phyloP scores from a whole-genome alignment of 805 yeast species.

The Naumovozyma dairenensis region DNA sequence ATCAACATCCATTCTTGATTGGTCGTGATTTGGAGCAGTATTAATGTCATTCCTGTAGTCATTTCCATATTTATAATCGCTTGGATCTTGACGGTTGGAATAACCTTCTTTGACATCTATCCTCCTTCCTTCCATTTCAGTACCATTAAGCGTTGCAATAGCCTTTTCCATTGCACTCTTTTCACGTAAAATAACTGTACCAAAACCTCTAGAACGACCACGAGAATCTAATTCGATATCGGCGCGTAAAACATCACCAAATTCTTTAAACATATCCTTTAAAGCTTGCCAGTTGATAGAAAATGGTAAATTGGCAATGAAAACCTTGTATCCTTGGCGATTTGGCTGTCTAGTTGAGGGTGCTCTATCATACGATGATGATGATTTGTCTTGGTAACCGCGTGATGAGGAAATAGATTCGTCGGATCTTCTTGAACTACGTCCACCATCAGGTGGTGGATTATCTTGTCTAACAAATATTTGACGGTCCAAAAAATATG shows the following conservation, averaged over 20 bases:
- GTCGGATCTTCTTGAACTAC: conserved; percentile 2
- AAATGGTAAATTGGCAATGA: conserved; percentile 76
- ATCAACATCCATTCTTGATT: neutral
- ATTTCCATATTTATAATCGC: no score
- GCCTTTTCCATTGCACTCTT: conserved; percentile 62
- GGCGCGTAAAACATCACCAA: conserved; percentile 74
- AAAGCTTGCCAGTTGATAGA: conserved; percentile 75
- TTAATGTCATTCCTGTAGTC: neutral
- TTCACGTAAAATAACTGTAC: conserved; percentile 65
- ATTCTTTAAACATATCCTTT: conserved; percentile 71
- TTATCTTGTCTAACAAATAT: conserved; percentile 86
- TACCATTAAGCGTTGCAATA: conserved; percentile 60
- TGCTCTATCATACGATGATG: neutral
- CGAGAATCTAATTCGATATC: conserved; percentile 56
- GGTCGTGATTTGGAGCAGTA: neutral
- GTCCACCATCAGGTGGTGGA: conserved; percentile 53
- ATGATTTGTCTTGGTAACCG: neutral
- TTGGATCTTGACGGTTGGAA: no score
- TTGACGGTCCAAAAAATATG: conserved; percentile 58
- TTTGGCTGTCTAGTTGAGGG: conserved; percentile 6
- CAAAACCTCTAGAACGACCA: conserved; percentile 72
- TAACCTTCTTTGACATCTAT: conserved; percentile 9
- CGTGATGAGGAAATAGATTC: neutral
- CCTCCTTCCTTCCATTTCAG: conserved; percentile 31
- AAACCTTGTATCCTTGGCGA: conserved; percentile 40